Percentiles rank a stretch among this genome's conserved stretches.
phyloP scores from a whole-genome alignment of 352 stramenopile species.

The Peronospora tabacina region DNA sequence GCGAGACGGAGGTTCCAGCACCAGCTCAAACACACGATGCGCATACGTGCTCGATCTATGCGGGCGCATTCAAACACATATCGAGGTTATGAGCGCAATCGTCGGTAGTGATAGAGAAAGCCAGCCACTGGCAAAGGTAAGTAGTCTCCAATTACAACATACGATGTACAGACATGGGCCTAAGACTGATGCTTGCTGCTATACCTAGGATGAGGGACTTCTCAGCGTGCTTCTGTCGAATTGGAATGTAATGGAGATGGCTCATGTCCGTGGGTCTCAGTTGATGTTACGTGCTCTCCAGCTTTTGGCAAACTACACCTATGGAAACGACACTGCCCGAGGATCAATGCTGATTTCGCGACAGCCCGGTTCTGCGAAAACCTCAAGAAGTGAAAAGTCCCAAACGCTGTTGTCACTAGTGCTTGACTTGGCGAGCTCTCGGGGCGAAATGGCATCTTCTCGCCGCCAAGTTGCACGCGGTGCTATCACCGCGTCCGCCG shows the following conservation, averaged over 20 bases:
- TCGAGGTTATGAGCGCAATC: slow-evolving; percentile 43
- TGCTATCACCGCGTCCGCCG: slow-evolving; percentile 1
- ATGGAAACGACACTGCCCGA: slow-evolving; percentile 38
- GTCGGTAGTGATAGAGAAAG: slow-evolving; percentile 29
- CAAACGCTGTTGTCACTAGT: slow-evolving; percentile 20
- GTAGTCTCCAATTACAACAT: background rate
- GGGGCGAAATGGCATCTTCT: slow-evolving; percentile 12
- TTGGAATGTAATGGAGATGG: slow-evolving; percentile 48
- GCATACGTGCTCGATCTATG: slow-evolving; percentile 34
- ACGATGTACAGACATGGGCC: background rate
- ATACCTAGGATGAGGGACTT: slow-evolving; percentile 30
- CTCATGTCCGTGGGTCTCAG: slow-evolving; percentile 32
- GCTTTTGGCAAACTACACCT: slow-evolving; percentile 42
- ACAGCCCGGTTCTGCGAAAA: slow-evolving; percentile 5
- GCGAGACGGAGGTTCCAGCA: slow-evolving; percentile 6
- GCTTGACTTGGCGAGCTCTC: slow-evolving; percentile 18
- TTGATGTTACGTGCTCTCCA: slow-evolving; percentile 38
- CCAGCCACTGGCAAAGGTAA: slow-evolving; percentile 36
- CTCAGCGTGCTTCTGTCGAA: slow-evolving; percentile 36
- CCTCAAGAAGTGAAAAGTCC: slow-evolving; percentile 5
- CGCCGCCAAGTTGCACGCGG: slow-evolving; percentile 3
- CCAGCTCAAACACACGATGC: slow-evolving; percentile 19
- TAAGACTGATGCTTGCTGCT: slow-evolving; percentile 3
- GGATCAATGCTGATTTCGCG: slow-evolving; percentile 23
- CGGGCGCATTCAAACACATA: slow-evolving; percentile 35